Conservation (phyloP, 257 asterid genomes). For the Dorcoceras hygrometricum region DNA sequence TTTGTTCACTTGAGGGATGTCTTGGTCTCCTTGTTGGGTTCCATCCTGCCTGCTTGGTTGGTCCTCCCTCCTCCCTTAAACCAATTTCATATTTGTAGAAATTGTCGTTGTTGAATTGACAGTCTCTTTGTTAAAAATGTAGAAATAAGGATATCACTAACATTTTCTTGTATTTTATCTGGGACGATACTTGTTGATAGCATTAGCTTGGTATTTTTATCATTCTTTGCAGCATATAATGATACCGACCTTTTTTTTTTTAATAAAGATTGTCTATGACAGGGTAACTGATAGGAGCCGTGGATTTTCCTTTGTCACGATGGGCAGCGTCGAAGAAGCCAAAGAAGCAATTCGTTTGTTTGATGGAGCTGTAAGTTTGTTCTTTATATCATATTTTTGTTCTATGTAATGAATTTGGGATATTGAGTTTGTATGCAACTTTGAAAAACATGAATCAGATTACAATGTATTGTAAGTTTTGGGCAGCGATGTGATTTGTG, state of each 20-base stretch:
- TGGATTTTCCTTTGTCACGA: slow-evolving; percentile 86
- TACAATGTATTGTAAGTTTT: too few species aligned
- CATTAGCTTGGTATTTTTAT: not conserved
- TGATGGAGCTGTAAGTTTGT: slow-evolving; percentile 80
- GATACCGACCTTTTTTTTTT: slow-evolving; percentile 18
- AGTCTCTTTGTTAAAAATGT: not conserved
- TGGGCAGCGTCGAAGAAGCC: slow-evolving; percentile 81
- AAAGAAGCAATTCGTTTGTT: slow-evolving; percentile 78
- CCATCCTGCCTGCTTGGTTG: too few species aligned
- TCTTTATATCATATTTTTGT: not conserved
- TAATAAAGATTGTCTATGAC: slow-evolving; percentile 67
- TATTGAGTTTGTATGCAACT: not conserved
- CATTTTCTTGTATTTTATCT: not conserved
- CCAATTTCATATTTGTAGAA: not conserved
- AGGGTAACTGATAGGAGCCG: slow-evolving; percentile 90
- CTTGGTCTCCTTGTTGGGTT: too few species aligned
- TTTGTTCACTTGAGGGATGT: too few species aligned
- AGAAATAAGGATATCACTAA: not conserved
- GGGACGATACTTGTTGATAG: not conserved
- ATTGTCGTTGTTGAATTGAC: not conserved
- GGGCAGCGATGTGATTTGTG: too few species aligned
- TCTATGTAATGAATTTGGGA: not conserved
- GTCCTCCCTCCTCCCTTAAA: too few species aligned
- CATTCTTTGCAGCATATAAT: slow-evolving; percentile 5
- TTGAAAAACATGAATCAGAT: not conserved